Evolutionary conservation across 768 basidiomycete genomes (phyloP).

Genomic region (Pleurotus tuber-regium): DNA sequence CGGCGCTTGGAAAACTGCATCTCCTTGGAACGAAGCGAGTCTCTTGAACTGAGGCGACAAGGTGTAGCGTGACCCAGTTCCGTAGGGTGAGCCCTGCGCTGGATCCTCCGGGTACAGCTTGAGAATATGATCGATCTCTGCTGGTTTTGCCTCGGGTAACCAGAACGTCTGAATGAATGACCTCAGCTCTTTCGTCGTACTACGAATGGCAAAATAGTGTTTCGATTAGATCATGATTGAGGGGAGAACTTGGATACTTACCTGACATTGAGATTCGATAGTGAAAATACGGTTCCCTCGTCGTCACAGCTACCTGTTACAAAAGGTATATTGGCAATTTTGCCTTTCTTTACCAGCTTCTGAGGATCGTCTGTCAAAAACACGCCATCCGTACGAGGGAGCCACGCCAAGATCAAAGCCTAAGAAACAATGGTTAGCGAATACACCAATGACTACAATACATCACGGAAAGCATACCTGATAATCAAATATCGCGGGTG

Average conservation of each 20-base stretch:
- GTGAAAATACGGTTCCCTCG: slow-evolving; percentile 32
- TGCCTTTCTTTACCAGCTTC: slow-evolving; percentile 21
- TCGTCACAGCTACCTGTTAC: slow-evolving; percentile 34
- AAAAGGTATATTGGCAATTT: slow-evolving; percentile 30
- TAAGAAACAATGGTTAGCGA: slow-evolving; percentile 15
- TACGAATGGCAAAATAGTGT: slow-evolving; percentile 1
- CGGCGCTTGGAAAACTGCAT: slow-evolving; percentile 34
- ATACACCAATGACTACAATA: slow-evolving; percentile 1
- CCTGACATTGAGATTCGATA: slow-evolving; percentile 23
- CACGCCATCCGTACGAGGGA: slow-evolving; percentile 27
- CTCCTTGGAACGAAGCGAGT: slow-evolving; percentile 33
- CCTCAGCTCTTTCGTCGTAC: slow-evolving; percentile 20
- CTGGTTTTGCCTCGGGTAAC: background rate
- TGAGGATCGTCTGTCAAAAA: slow-evolving; percentile 23
- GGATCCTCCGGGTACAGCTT: slow-evolving; percentile 19
- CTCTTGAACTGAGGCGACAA: slow-evolving; percentile 34
- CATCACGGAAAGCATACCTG: slow-evolving; percentile 10
- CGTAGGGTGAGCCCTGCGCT: slow-evolving; percentile 35
- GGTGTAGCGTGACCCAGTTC: slow-evolving; percentile 27
- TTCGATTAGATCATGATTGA: background rate
- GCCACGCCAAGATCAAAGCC: slow-evolving; percentile 33
- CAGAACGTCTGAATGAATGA: slow-evolving; percentile 20
- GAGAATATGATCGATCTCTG: background rate
- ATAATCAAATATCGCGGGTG: slow-evolving; percentile 18
- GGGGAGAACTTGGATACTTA: slow-evolving; percentile 9